Percentiles rank a stretch among this genome's conserved stretches.
These are phyloP conservation scores for Aotearoamyces nothofagi DNA, from an alignment of 2,329 filamentous ascomycete genomes.

Conservation along the genomic window DNA sequence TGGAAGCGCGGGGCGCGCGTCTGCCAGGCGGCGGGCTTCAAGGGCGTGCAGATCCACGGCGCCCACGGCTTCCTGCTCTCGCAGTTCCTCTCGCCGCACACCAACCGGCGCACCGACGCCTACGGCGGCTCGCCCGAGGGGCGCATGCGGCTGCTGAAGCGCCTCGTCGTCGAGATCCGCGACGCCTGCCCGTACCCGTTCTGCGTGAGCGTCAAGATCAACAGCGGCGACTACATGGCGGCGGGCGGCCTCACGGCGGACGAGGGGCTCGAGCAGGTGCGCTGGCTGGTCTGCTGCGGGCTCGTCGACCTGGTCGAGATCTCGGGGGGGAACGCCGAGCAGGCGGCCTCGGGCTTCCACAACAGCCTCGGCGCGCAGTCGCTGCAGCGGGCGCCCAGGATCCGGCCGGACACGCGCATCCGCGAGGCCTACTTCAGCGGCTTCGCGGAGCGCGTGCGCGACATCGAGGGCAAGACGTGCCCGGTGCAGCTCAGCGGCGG, in stretches of 20 bases:
- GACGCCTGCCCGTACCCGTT: conserved; percentile 19
- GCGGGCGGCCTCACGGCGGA: too few relatives aligned
- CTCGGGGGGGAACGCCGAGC: conserved; percentile 44
- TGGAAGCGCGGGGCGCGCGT: conserved; percentile 36
- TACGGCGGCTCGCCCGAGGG: conserved; percentile 18
- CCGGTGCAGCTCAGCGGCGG: conserved; percentile 46
- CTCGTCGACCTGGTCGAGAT: conserved; percentile 58
- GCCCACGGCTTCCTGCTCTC: conserved; percentile 19
- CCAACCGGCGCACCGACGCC: conserved; percentile 16
- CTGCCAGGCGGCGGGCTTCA: conserved; percentile 42
- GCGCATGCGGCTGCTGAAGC: conserved; percentile 35
- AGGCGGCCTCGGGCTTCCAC: conserved; percentile 29
- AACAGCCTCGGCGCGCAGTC: too few relatives aligned
- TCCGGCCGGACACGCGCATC: conserved; percentile 29
- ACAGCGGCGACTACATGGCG: conserved; percentile 34
- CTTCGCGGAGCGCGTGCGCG: conserved; percentile 37
- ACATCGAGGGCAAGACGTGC: conserved; percentile 25
- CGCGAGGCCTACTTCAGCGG: conserved; percentile 57
- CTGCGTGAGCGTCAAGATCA: conserved; percentile 37
- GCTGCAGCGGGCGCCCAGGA: too few relatives aligned
- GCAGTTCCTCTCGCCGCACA: conserved; percentile 16
- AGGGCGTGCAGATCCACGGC: conserved; percentile 25
- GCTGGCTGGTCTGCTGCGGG: conserved; percentile 28
- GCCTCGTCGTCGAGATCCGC: conserved; percentile 47
- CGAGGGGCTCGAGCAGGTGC: conserved; percentile 43